Conservation (phyloP, 2,329 filamentous ascomycete genomes). For the Venturia nashicola region DNA sequence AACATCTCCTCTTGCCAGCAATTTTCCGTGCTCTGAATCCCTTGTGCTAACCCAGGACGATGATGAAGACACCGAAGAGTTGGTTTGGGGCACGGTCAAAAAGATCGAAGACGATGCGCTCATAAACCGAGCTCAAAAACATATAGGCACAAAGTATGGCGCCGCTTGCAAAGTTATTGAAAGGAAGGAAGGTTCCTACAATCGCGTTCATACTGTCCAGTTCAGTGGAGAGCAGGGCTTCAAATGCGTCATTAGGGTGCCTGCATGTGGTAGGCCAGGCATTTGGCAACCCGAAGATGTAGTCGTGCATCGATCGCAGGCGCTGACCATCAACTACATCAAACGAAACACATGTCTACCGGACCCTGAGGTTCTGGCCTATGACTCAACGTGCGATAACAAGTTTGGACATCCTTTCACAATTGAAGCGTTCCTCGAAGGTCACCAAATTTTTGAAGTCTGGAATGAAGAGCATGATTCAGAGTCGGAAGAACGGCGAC, state of each 20-base stretch:
- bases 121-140: background rate
- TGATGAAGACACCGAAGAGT: background rate
- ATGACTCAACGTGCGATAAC: constrained; percentile 5
- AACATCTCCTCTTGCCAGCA: background rate
- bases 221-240: background rate
- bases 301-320: background rate
- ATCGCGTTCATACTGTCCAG: background rate
- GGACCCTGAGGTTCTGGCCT: constrained; percentile 5
- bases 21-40: background rate
- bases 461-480: constrained; percentile 1
- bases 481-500: background rate
- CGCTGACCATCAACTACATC: constrained; percentile 7
- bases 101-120: background rate
- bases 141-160: background rate
- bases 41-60: background rate
- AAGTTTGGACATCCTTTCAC: constrained; percentile 1
- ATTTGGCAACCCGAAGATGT: constrained; percentile 1
- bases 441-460: background rate
- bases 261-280: background rate
- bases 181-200: background rate
- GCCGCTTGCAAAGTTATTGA: background rate
- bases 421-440: background rate
- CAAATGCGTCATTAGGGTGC: background rate
- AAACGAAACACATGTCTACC: background rate
- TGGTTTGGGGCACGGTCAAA: background rate